Conservation (phyloP, 495 filamentous ascomycete species). For the Tuber indicum region DNA sequence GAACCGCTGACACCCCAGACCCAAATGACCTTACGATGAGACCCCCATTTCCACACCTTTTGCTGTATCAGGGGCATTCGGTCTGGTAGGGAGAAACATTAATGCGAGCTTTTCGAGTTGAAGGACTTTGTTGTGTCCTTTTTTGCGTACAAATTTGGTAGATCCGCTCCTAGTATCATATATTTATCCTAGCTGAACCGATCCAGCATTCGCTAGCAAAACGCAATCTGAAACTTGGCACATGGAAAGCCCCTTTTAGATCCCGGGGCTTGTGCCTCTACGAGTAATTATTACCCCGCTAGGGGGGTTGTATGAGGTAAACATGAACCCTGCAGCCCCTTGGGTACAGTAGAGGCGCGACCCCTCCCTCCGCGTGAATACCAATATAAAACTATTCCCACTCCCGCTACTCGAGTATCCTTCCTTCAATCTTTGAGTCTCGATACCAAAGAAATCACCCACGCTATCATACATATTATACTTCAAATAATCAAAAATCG, state of each 20-base stretch:
- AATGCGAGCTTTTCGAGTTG: no score
- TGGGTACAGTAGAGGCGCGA: not conserved
- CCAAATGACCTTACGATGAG: not conserved
- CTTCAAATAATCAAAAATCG: conserved; percentile 1
- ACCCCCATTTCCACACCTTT: not conserved
- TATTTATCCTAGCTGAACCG: no score
- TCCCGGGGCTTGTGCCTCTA: no score
- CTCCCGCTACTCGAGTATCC: not conserved
- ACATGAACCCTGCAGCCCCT: not conserved
- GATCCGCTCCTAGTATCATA: no score
- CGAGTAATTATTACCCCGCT: not conserved
- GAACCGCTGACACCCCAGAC: not conserved
- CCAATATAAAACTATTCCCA: not conserved
- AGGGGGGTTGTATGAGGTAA: not conserved
- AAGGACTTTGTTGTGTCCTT: no score
- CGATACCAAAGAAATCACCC: not conserved
- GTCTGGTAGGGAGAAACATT: no score
- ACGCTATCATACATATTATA: not conserved
- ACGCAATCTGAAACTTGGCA: no score
- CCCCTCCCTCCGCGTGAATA: not conserved
- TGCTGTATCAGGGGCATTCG: not conserved
- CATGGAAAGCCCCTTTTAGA: no score
- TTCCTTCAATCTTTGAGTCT: not conserved
- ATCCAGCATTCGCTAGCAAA: no score
- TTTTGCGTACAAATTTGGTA: no score